These are phyloP conservation scores for Gomphus bonarii DNA, from an alignment of 1,284 basidiomycete species.

Conservation along the genomic window DNA sequence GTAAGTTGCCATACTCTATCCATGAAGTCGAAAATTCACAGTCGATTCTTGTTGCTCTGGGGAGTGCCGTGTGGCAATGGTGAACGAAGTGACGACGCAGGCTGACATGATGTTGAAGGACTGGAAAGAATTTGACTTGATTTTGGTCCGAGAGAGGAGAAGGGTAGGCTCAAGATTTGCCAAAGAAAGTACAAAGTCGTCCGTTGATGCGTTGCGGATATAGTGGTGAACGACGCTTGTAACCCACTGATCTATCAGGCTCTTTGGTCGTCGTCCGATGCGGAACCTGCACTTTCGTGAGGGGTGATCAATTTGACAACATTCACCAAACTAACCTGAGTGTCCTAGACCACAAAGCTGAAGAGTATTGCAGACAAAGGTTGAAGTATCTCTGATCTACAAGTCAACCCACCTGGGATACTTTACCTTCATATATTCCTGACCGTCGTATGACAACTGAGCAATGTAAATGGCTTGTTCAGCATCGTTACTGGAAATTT, in stretches of 20 bases:
- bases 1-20: too few relatives aligned
- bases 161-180: too few relatives aligned
- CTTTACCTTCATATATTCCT: not conserved
- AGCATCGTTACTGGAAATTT: conserved; percentile 32
- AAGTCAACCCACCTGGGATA: conserved; percentile 21
- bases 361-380: conserved; percentile 41
- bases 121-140: too few relatives aligned
- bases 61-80: too few relatives aligned
- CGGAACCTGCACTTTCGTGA: conserved; percentile 40
- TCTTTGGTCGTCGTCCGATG: conserved; percentile 40
- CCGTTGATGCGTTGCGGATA: too few relatives aligned
- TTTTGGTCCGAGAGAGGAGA: too few relatives aligned
- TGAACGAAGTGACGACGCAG: too few relatives aligned
- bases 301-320: conserved; percentile 12
- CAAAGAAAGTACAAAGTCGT: too few relatives aligned
- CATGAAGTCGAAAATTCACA: too few relatives aligned
- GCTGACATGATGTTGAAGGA: too few relatives aligned
- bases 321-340: conserved; percentile 9
- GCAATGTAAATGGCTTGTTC: conserved; percentile 35
- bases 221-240: conserved; percentile 41
- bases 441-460: conserved; percentile 14
- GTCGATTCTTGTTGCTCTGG: too few relatives aligned
- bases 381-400: conserved; percentile 38
- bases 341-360: conserved; percentile 29
- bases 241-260: conserved; percentile 38